These are phyloP conservation scores for Blastocystis sp. DNA, from an alignment of 352 stramenopile species.

Conservation along the genomic window DNA sequence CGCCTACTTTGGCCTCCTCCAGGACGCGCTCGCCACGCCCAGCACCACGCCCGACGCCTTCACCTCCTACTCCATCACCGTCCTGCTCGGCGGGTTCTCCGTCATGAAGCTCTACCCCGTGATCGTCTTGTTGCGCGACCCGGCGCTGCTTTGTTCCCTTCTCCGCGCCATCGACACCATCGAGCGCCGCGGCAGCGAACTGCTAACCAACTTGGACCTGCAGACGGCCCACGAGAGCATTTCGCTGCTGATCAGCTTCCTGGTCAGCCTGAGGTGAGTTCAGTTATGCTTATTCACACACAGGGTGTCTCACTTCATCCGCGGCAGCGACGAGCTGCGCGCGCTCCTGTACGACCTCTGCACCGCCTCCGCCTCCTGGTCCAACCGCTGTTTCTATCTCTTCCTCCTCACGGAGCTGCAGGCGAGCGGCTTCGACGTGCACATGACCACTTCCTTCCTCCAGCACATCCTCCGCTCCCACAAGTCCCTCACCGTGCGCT, in stretches of 20 bases:
- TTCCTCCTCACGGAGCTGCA: conserved; percentile 15
- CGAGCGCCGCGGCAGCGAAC: neutral
- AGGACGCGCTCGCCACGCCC: no score
- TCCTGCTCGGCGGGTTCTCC: neutral
- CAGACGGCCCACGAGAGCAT: neutral
- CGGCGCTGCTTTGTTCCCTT: neutral
- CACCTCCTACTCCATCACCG: neutral
- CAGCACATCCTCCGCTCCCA: neutral
- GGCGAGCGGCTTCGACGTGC: neutral
- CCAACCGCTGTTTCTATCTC: neutral
- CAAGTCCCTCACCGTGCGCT: neutral
- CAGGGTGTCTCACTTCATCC: neutral
- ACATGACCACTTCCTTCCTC: neutral
- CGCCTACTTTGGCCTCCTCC: neutral
- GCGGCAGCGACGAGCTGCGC: neutral
- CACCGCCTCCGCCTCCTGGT: neutral
- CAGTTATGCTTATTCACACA: neutral
- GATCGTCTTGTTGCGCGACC: neutral
- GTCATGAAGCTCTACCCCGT: neutral
- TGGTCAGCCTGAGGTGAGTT: neutral
- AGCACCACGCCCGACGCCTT: neutral
- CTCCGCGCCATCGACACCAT: neutral
- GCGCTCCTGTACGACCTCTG: neutral
- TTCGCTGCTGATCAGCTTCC: neutral
- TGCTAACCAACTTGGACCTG: neutral